Percentiles rank a stretch among this genome's conserved stretches.
phyloP scores from a whole-genome alignment of 2,329 filamentous ascomycete species.

The Cadophora sp. region DNA sequence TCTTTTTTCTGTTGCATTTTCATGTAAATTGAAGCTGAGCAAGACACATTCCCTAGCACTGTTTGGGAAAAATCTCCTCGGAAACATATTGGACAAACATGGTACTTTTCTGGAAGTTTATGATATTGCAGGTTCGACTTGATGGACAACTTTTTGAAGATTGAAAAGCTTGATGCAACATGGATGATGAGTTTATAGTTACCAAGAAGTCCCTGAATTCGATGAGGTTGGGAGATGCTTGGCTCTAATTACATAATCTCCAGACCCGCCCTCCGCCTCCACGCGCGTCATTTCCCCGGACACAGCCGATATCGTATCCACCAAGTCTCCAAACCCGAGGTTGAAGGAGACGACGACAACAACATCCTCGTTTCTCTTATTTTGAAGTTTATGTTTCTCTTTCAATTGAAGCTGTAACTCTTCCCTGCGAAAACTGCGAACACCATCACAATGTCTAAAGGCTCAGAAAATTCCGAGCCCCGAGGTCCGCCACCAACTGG shows the following conservation, averaged over 20 bases:
- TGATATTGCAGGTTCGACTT: no score
- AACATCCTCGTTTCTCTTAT: not conserved
- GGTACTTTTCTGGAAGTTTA: no score
- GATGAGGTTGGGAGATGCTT: not conserved
- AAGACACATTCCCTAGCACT: no score
- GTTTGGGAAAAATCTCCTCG: no score
- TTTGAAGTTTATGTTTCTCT: not conserved
- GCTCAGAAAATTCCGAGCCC: slow-evolving; percentile 32
- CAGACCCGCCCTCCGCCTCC: not conserved
- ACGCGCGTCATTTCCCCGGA: slow-evolving; percentile 28
- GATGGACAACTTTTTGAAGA: no score
- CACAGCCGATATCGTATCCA: slow-evolving; percentile 18
- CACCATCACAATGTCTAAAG: slow-evolving; percentile 39
- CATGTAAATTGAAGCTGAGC: no score
- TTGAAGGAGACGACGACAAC: not conserved
- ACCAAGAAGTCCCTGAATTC: no score
- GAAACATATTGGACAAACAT: no score
- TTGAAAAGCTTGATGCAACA: no score
- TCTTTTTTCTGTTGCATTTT: no score
- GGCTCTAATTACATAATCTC: not conserved
- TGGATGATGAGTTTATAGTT: not conserved
- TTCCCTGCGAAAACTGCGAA: not conserved
- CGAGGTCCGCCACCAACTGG: slow-evolving; percentile 38
- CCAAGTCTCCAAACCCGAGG: slow-evolving; percentile 1
- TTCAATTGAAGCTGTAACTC: slow-evolving; percentile 3